phyloP scores from a whole-genome alignment of 2,329 filamentous ascomycete genomes.

The Ascomycota sp. region DNA sequence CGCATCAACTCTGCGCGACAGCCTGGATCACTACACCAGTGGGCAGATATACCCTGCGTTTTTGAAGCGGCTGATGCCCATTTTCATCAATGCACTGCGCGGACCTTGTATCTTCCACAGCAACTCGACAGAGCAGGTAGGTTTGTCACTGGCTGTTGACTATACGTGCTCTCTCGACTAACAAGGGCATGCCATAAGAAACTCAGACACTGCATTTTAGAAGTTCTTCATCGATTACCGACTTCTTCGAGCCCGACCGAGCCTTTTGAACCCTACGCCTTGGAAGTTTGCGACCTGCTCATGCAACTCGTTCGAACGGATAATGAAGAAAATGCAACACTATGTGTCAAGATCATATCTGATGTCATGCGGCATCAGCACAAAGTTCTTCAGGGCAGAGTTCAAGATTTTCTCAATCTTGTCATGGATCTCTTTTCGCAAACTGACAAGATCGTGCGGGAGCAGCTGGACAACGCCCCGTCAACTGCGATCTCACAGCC shows the following conservation, averaged over 20 bases:
- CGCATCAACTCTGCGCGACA: conserved; percentile 72
- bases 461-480: conserved; percentile 69
- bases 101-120: conserved; percentile 80
- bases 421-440: conserved; percentile 92
- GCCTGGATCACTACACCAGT: conserved; percentile 67
- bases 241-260: conserved; percentile 51
- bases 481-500: conserved; percentile 26
- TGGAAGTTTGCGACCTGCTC: conserved; percentile 71
- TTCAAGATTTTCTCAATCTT: conserved; percentile 72
- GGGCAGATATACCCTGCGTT: conserved; percentile 59
- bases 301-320: conserved; percentile 75
- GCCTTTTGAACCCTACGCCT: conserved; percentile 67
- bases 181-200: conserved; percentile 28
- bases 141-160: conserved; percentile 5
- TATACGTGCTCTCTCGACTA: conserved; percentile 2
- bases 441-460: conserved; percentile 82
- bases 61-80: conserved; percentile 67
- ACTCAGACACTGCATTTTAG: conserved; percentile 77
- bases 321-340: conserved; percentile 95
- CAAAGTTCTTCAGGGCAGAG: conserved; percentile 54
- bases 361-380: conserved; percentile 86
- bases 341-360: conserved; percentile 95
- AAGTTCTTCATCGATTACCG: conserved; percentile 73
- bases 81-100: conserved; percentile 67
- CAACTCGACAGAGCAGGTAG: conserved; percentile 69